Evolutionary conservation across 1,284 basidiomycete species (phyloP), one percentile per base, ranked within the genome.

Genomic region (Fomitopsis palustris): DNA sequence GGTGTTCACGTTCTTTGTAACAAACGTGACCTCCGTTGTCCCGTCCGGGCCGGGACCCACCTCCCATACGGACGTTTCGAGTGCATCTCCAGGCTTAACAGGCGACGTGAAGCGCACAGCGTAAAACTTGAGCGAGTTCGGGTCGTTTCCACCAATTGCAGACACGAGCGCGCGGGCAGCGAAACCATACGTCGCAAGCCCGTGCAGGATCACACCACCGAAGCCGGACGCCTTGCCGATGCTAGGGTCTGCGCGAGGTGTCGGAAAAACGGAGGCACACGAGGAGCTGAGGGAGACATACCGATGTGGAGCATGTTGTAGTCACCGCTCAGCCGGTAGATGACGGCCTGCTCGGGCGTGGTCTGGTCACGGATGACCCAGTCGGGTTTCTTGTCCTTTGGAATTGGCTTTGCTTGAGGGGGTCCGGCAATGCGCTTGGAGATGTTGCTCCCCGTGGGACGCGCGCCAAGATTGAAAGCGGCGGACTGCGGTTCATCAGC

Each of bases 301-400:
- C 88, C 88, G 61, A 93, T 89, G 73, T 94, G 92, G 12, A 94
- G 79, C 19, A 88, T 87, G 72, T 94, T 93, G 73, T 92, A 94
- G 73, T 93, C 92, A 1, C 91, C 92, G 59, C 86, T 90, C 37
- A 94, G 82, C 27, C 92, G 85, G 77, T 92, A 93, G 54, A 89
- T 62, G 53, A 89, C 73, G 0, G 92, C 92, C 72, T 93, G 92
- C 64, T 92, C 88, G 3, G 82, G 78, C 2, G 84, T 80, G 1
- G 90, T 93, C 70, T 84, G 76, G 61, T 93, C 90, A 45, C 76
- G 77, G 55, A 90, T 78, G 41, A 86, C 78, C 78, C 83, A 86
- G 69, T 91, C 86, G 0, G 92, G 83, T 60, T 83, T 81, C 60
- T 84, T 81, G 71, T 84, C 80, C 68, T 85, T 86, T 7, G 89